Evolutionary conservation across 495 filamentous ascomycete genomes (phyloP).

Genomic region (Trichoderma gamsii): DNA sequence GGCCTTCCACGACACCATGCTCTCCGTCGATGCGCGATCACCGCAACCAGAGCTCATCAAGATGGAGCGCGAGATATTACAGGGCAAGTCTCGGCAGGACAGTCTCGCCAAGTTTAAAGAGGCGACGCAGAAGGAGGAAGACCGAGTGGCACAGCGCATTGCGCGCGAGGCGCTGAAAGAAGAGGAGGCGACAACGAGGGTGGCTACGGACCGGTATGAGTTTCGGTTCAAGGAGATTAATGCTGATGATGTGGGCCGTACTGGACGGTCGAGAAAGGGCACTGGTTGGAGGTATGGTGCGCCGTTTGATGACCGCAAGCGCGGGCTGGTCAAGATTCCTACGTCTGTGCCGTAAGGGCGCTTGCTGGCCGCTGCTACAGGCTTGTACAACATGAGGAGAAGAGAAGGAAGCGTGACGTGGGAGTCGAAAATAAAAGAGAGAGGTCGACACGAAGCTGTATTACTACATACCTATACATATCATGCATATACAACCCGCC

Average conservation of each 20-base stretch:
- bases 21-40: conserved; percentile 79
- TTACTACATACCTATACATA: not conserved
- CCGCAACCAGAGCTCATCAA: conserved; percentile 80
- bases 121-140: conserved; percentile 33
- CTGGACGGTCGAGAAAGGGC: conserved; percentile 45
- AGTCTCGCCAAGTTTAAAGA: conserved; percentile 36
- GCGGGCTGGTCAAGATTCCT: conserved; percentile 42
- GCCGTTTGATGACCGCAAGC: conserved; percentile 42
- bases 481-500: not conserved
- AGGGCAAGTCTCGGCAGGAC: conserved; percentile 31
- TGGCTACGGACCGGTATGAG: conserved; percentile 54
- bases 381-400: not conserved
- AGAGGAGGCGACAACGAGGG: conserved; percentile 41
- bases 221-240: conserved; percentile 69
- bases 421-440: not conserved
- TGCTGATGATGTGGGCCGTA: conserved; percentile 39
- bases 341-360: conserved; percentile 32
- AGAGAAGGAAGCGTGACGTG: not conserved
- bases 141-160: conserved; percentile 35
- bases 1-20: conserved; percentile 65
- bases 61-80: conserved; percentile 47
- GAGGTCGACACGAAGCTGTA: conserved; percentile 1
- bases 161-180: conserved; percentile 31
- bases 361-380: not conserved
- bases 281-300: conserved; percentile 56